Evolutionary conservation across 2,329 filamentous ascomycete species (phyloP).

Genomic region (Gaeumannomyces sp.): DNA sequence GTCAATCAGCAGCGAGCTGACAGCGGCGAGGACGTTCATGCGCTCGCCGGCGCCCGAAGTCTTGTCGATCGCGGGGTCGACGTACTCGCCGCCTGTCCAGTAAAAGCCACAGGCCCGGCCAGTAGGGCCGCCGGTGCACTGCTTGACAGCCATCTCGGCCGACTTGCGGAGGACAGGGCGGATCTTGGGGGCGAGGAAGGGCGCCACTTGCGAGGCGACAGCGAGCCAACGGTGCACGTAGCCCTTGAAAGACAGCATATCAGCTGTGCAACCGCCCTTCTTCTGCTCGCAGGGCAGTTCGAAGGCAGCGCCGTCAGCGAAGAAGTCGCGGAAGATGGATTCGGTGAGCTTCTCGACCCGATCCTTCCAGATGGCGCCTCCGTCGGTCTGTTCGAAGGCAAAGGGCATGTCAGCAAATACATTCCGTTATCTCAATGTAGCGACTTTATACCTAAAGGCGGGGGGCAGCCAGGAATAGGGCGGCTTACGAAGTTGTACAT

Average conservation of each 20-base stretch:
- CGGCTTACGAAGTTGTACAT: slow-evolving; percentile 58
- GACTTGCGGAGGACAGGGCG: slow-evolving; percentile 52
- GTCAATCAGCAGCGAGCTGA: slow-evolving; percentile 37
- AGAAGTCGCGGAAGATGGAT: slow-evolving; percentile 44
- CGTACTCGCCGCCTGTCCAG: slow-evolving; percentile 43
- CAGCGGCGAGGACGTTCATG: slow-evolving; percentile 43
- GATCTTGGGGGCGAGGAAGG: slow-evolving; percentile 49
- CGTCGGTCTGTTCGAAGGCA: slow-evolving; percentile 37
- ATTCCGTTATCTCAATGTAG: neutral
- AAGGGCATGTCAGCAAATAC: neutral
- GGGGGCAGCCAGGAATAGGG: neutral
- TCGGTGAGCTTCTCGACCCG: slow-evolving; percentile 50
- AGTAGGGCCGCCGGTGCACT: slow-evolving; percentile 51
- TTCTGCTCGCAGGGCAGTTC: slow-evolving; percentile 42
- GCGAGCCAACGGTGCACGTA: slow-evolving; percentile 62
- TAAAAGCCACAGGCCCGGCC: slow-evolving; percentile 51
- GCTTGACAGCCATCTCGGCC: slow-evolving; percentile 50
- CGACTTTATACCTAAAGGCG: neutral
- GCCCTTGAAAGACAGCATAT: slow-evolving; percentile 69
- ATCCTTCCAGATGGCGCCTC: slow-evolving; percentile 43
- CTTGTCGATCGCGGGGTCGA: slow-evolving; percentile 23
- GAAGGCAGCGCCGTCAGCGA: slow-evolving; percentile 51
- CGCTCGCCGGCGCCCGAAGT: slow-evolving; percentile 45
- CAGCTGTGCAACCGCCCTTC: slow-evolving; percentile 53
- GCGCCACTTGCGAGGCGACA: slow-evolving; percentile 54